Base-by-base conservation (phyloP, 192 early-diverging fungal species). In the Dissophora ornata region DNA sequence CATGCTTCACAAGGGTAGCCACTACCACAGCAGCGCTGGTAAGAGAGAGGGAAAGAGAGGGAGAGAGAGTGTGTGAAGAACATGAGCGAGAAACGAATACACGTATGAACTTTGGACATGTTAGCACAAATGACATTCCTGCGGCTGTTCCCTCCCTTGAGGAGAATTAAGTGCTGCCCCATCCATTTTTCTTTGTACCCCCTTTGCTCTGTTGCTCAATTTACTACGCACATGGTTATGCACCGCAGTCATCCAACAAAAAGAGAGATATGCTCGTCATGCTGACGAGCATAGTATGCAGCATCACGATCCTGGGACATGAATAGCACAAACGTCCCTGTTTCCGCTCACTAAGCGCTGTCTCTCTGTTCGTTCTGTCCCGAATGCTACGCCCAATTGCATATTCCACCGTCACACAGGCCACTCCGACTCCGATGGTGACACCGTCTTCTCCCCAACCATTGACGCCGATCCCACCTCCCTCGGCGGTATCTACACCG, bases 361-460 rank as follows among this genome's bases (percentile, higher is more conserved):
- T 38, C 36, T 38, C 36, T 38, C 36, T 38, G 36, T 38, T 38
- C 13, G 36, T 8, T 8, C 25, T 13, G 7, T 25, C 28, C 28
- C 9, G 22, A 13, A 8, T 28, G 49, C 28, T 25, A 30, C 22
- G 28, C 49, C 49, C 9, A 51, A 51, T 51, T 8, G 9, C n/a
- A 3, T 40, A 30, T 41, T 49, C 25, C 44, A 40, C 24, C n/a
- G 25, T 25, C 34, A 47, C 15, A 44, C 50, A 77, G 73, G 49
- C 24, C 73, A 77, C 19, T 77, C 73, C 5, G 73, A 77, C 34
- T 77, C 73, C 33, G 73, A 77, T 62, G 64, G 44, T 2, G 73
- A 77, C 24, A 77, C 73, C 2, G 60, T 77, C 33, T 64, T 59
- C 10, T 77, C 73, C 10, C 73, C 73, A 13, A 67, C 53, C 4